Conservation (phyloP, 192 early-diverging fungal genomes). For the Rhizophlyctis rosea region DNA sequence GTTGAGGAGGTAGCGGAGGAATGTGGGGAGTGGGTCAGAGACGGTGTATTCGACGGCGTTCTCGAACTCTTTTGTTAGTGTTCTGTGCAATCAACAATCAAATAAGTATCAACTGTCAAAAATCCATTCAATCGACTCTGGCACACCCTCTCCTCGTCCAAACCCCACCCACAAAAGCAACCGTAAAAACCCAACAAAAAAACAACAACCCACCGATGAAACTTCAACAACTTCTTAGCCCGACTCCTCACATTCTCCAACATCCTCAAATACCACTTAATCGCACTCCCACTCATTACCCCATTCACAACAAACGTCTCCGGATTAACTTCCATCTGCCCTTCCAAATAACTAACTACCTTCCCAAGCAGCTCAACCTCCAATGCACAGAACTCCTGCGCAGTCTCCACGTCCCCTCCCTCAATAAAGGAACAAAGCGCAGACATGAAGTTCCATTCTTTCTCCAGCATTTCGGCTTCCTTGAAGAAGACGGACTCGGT, state of each 20-base stretch:
- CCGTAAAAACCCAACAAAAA: neutral
- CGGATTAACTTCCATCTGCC: slow-evolving; percentile 5
- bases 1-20: slow-evolving; percentile 63
- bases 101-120: neutral
- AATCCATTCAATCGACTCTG: too few species aligned
- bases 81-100: slow-evolving; percentile 55
- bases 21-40: slow-evolving; percentile 37
- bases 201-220: slow-evolving; percentile 48
- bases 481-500: slow-evolving; percentile 47
- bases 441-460: slow-evolving; percentile 78
- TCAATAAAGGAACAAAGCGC: slow-evolving; percentile 67
- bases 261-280: slow-evolving; percentile 59
- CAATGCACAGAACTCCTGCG: slow-evolving; percentile 64
- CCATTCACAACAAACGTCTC: slow-evolving; percentile 11
- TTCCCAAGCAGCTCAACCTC: slow-evolving; percentile 38
- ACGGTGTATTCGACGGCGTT: slow-evolving; percentile 58
- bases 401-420: slow-evolving; percentile 70
- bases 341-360: slow-evolving; percentile 23
- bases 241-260: slow-evolving; percentile 64
- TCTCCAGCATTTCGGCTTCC: slow-evolving; percentile 77
- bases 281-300: slow-evolving; percentile 37
- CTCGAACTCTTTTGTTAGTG: slow-evolving; percentile 69
- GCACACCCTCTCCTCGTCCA: too few species aligned
- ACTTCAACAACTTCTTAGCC: slow-evolving; percentile 60
- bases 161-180: too few species aligned